Percentiles rank a stretch among this genome's conserved stretches.
Evolutionary conservation across 164 flowering plant genomes (phyloP).

Genomic region (Euptelea pleiosperma): DNA sequence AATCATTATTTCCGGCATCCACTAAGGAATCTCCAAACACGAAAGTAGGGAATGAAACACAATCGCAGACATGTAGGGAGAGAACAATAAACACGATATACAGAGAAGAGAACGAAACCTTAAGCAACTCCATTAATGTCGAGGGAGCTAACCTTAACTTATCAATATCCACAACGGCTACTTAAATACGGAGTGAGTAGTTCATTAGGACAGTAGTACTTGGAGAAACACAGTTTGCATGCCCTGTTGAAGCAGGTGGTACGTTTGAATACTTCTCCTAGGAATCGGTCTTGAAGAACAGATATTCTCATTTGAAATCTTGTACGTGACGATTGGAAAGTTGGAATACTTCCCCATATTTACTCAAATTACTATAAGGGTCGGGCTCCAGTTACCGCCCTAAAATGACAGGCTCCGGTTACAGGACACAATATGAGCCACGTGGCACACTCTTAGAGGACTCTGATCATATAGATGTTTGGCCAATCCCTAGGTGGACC

Average conservation of each 20-base stretch:
- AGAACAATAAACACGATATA: constrained; percentile 3
- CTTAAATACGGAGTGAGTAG: not conserved
- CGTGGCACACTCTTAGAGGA: too few species aligned
- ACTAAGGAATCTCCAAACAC: constrained; percentile 69
- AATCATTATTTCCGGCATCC: constrained; percentile 65
- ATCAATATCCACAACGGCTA: not conserved
- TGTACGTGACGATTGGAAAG: too few species aligned
- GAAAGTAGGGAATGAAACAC: constrained; percentile 32
- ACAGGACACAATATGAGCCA: too few species aligned
- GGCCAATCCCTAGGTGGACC: too few species aligned
- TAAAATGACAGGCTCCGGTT: too few species aligned
- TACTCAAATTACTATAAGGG: too few species aligned
- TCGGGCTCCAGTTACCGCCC: too few species aligned
- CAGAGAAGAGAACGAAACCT: not conserved
- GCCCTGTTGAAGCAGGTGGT: constrained; percentile 10
- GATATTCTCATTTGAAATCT: too few species aligned
- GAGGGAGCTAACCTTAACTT: too few species aligned
- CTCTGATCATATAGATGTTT: too few species aligned
- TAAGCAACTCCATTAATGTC: constrained; percentile 6
- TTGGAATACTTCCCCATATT: too few species aligned
- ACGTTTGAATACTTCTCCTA: constrained; percentile 12
- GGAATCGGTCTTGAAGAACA: constrained; percentile 17
- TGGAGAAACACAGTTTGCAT: constrained; percentile 17
- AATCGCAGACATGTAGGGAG: constrained; percentile 5
- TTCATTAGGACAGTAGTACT: not conserved